Evolutionary conservation across 139 green algal species (phyloP), one percentile per base, ranked within the genome.

Genomic region (Auxenochlorella pyrenoidosa): DNA sequence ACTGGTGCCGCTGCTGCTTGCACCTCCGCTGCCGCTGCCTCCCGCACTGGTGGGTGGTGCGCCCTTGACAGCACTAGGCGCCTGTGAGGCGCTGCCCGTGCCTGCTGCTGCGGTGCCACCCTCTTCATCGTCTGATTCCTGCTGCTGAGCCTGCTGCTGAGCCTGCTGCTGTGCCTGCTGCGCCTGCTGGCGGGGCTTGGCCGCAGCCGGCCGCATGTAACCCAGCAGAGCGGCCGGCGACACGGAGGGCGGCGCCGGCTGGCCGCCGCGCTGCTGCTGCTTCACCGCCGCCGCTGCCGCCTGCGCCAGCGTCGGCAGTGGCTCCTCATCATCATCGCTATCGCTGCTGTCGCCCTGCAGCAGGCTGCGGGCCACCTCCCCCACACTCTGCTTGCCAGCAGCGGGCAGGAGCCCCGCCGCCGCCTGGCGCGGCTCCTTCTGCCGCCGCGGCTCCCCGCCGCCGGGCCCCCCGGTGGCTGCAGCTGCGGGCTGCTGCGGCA

Each of bases 281-380:
- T 28, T 41, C 19, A 32, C 80, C 6, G 78, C 78, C 51, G 43
- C 28, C 51, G 51, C 78, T 26, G 22, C 72, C 28, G 34, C 34
- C 28, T 81, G 73, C 30, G 75, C 34, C 43, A 81, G 43, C 28
- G 44, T 36, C 10, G 34, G 43, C 0, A 47, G 10, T 4, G 32
- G n/a, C 32, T 85, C 60, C 60, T 75, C 79, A 0, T 59, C 79
- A 0, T 59, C 80, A 6, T 85, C 80, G 40, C 80, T 85, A 13
- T 85, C 80, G 40, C 80, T 85, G 80, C 80, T 85, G 40, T 71
- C 63, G 12, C 65, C 60, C 22, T 60, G 51, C 63, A 19, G 70
- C 70, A 63, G 16, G 54, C 54, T 24, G 15, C 54, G 54, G 2
- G 22, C n/a, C 70, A 26, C 22, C 13, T 22, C 54, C 54, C 22